Base-by-base conservation (phyloP, 805 yeast species). In the Cyberlindnera petersonii region DNA sequence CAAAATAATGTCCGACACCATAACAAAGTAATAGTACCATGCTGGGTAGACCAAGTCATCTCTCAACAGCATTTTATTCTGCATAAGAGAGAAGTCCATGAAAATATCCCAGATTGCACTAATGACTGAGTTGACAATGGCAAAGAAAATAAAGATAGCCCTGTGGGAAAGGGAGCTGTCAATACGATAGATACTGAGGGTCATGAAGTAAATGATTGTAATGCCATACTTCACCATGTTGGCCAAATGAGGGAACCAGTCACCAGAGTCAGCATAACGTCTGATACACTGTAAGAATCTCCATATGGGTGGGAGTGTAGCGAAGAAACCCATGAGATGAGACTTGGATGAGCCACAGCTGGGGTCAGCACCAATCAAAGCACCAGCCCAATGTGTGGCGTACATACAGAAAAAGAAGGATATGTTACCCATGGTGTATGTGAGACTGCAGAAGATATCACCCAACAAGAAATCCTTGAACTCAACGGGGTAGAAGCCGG, bases 51-150 rank as follows among this genome's bases (percentile, higher is more conserved):
- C 82, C 35, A 89, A 66, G 53, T 85, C 82, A 54, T 86, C 80
- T 50, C 97, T 71, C 36, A 89, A 65, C 20, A 81, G 62, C 40
- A 61, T 61, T 57, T 83, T 72, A 21, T 76, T 66, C 59, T 86
- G 96, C 40, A 84, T 69, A 52, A 93, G 65, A 2, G 97, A 88
- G 91, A 96, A 93, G 66, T 93, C 98, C 95, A 93, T 87, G 29
- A 89, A 66, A 6, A 93, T 65, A 62, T 93, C 98, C 98, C 98
- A 93, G 4, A 79, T 47, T 0, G 83, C 61, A 24, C 89, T 72
- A 54, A 74, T 75, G 1, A 80, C 35, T 0, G 96, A 77, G 59
- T 93, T 89, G 27, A 86, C 49, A 0, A 75, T 56, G 0, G 95
- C 96, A 64, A 88, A 74, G 0, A 78, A 60, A 15, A 91, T 84